A percentile compares a stretch with the other conserved stretches of the same genome.
Conservation (phyloP, 495 filamentous ascomycete genomes). For the Penicillium odoratum region DNA sequence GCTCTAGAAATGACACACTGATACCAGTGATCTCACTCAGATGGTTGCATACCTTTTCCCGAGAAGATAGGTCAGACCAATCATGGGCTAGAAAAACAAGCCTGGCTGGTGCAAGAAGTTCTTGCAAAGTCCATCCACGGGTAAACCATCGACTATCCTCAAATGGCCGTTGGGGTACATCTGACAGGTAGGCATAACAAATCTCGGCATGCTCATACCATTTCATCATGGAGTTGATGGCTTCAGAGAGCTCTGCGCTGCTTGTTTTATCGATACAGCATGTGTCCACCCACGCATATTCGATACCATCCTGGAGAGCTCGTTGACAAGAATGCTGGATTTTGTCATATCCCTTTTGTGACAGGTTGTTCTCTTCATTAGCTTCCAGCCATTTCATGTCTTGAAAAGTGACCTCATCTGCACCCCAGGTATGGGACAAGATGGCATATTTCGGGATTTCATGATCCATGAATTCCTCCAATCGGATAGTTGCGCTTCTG, state of each 20-base stretch:
- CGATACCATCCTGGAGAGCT: constrained; percentile 38
- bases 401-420: neutral
- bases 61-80: neutral
- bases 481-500: too few relatives aligned
- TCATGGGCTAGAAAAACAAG: neutral
- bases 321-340: neutral
- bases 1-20: too few relatives aligned
- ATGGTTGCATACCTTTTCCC: neutral
- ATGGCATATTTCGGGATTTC: neutral
- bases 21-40: too few relatives aligned
- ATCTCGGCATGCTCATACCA: neutral
- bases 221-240: neutral
- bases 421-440: neutral
- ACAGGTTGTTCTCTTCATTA: neutral
- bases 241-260: neutral
- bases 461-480: neutral
- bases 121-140: neutral
- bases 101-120: neutral
- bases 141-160: neutral
- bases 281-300: neutral
- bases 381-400: neutral
- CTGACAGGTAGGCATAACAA: neutral
- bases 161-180: neutral
- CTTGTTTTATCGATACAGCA: constrained; percentile 1
- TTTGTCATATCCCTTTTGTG: neutral